Percentiles rank a stretch among this genome's conserved stretches.
Conservation (phyloP, 306 rosid genomes). For the Carpinus viminea region DNA sequence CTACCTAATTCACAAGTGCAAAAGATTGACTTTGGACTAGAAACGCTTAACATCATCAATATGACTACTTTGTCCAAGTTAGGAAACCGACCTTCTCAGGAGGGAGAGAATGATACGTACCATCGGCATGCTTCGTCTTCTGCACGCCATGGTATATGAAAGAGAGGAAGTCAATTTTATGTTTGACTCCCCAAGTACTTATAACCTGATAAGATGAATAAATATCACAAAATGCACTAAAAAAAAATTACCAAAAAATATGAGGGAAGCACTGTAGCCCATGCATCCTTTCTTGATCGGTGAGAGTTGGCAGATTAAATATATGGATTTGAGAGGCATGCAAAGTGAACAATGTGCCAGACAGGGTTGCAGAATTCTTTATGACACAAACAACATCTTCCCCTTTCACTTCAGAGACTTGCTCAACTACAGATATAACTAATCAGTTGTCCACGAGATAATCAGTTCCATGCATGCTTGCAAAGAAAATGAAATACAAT, state of each 20-base stretch:
- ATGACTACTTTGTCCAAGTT: not conserved
- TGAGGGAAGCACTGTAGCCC: not conserved
- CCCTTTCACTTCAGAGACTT: conserved; percentile 85
- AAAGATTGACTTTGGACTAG: not conserved
- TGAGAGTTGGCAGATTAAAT: conserved; percentile 79
- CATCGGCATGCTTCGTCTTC: conserved; percentile 84
- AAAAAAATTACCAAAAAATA: not conserved
- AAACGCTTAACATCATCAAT: not conserved
- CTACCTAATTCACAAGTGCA: conserved; percentile 3
- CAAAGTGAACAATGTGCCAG: conserved; percentile 90
- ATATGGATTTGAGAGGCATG: conserved; percentile 90
- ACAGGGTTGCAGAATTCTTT: conserved; percentile 88
- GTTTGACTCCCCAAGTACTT: conserved; percentile 81
- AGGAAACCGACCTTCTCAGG: conserved; percentile 87
- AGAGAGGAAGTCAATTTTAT: conserved; percentile 87
- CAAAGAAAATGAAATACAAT: conserved; percentile 10
- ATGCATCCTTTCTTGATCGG: conserved; percentile 57
- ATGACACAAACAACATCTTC: conserved; percentile 77
- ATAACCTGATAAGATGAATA: conserved; percentile 50
- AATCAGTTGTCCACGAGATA: conserved; percentile 22
- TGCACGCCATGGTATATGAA: conserved; percentile 78
- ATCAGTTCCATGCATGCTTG: conserved; percentile 3
- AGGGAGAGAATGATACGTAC: conserved; percentile 71
- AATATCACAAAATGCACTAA: not conserved
- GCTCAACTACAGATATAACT: conserved; percentile 32